Evolutionary conservation across 495 filamentous ascomycete species (phyloP), one percentile per base, ranked within the genome.

Genomic region (Sabuloglossum arenarium): DNA sequence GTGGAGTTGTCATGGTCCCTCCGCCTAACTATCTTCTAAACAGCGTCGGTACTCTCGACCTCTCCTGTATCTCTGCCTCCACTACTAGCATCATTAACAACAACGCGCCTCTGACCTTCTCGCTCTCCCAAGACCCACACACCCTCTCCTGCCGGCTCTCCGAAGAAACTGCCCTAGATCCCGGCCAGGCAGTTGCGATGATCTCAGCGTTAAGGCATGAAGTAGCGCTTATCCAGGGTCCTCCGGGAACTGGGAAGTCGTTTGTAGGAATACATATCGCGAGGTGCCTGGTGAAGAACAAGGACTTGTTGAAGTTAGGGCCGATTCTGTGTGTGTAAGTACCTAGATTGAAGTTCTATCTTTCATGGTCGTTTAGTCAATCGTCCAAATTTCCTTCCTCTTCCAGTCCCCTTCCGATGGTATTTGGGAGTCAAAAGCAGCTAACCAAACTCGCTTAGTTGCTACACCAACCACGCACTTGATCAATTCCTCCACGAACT

Each of bases 171-270:
- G 70, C 63, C 3, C 73, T 84, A 1, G 81, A 86, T 58, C 58
- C 70, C 28, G 73, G 70, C 0, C 82, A 93, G 63, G 73, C 74
- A n/a, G 46, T 63, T 0, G 76, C 80, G 4, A 63, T 86, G 19
- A 61, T 82, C 2, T 63, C 71, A 27, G 69, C 78, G 16, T 67
- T 93, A 4, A 72, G 69, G 2, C 70, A 73, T 3, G 67, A 67
- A 4, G 59, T 87, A 27, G 77, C 78, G 6, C 67, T 88, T 0
- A 84, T 89, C 29, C 84, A 91, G 71, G 86, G 86, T 0, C 86
- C 86, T 0, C 86, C 86, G 5, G 86, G 86, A 0, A 89, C 85
- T 2, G 86, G 86, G 4, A 91, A 93, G 63, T 75, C 71, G 54
- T 84, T 72, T 56, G 76, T 73, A 0, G 80, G 77, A 4, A 73